Conservation (phyloP, 2,329 filamentous ascomycete species). For the Fonsecaea nubica region DNA sequence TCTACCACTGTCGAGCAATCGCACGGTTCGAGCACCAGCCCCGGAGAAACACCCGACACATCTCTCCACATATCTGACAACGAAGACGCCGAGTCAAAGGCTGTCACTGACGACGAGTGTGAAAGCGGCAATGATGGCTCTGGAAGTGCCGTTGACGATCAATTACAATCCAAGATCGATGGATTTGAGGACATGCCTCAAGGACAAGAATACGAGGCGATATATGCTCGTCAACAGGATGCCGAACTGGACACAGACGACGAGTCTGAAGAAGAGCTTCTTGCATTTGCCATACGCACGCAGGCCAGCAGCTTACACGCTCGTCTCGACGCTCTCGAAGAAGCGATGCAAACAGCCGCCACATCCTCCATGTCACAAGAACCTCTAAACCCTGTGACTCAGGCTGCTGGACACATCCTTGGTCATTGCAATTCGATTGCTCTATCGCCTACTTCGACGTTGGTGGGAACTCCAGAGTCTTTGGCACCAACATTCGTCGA, state of each 20-base stretch:
- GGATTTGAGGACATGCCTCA: not conserved
- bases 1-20: not conserved
- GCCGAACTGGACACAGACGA: no score
- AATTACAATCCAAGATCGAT: not conserved
- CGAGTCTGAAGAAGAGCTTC: not conserved
- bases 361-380: not conserved
- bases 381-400: not conserved
- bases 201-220: not conserved
- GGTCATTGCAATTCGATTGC: not conserved
- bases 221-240: not conserved
- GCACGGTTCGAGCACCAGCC: not conserved
- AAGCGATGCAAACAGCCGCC: not conserved
- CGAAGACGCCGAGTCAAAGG: conserved; percentile 5
- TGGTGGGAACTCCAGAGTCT: not conserved
- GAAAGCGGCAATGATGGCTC: not conserved
- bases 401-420: not conserved
- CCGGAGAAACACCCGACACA: not conserved
- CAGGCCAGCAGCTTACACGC: not conserved
- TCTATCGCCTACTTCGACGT: not conserved
- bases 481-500: not conserved
- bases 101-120: not conserved
- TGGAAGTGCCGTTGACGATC: not conserved
- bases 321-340: not conserved
- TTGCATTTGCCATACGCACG: not conserved
- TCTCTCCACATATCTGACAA: not conserved